Evolutionary conservation across 2,329 filamentous ascomycete species (phyloP).

Genomic region (Botrytis paeoniae): DNA sequence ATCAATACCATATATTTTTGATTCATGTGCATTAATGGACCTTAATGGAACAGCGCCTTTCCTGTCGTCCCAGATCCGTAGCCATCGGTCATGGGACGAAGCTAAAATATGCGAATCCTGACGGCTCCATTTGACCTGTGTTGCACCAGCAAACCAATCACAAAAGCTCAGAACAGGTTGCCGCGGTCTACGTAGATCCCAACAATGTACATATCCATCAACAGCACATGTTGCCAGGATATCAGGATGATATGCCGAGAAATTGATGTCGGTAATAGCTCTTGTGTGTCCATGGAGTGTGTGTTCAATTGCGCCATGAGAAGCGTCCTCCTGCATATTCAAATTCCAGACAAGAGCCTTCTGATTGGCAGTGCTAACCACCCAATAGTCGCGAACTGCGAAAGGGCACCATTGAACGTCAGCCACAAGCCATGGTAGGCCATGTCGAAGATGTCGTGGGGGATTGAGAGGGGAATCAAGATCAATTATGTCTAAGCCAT

Average conservation of each 20-base stretch:
- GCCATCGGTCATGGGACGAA: slow-evolving; percentile 82
- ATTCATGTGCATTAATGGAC: slow-evolving; percentile 83
- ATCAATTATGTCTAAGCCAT: slow-evolving; percentile 88
- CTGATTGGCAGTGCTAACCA: slow-evolving; percentile 91
- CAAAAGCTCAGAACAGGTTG: slow-evolving; percentile 78
- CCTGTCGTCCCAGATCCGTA: slow-evolving; percentile 88
- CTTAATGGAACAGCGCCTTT: slow-evolving; percentile 74
- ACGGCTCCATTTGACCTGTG: slow-evolving; percentile 92
- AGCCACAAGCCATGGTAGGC: slow-evolving; percentile 89
- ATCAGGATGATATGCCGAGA: slow-evolving; percentile 88
- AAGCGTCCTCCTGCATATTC: slow-evolving; percentile 66
- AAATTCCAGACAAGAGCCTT: slow-evolving; percentile 94
- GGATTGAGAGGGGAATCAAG: slow-evolving; percentile 85
- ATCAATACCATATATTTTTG: slow-evolving; percentile 93
- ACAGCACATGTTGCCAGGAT: slow-evolving; percentile 86
- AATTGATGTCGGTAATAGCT: slow-evolving; percentile 95
- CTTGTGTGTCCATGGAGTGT: slow-evolving; percentile 81
- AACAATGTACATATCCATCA: slow-evolving; percentile 89
- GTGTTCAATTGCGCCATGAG: slow-evolving; percentile 72
- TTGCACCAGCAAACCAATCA: slow-evolving; percentile 91
- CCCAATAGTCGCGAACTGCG: slow-evolving; percentile 84
- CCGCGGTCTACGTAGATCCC: slow-evolving; percentile 76
- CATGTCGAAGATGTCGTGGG: slow-evolving; percentile 80
- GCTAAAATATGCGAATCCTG: slow-evolving; percentile 84
- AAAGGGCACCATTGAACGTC: slow-evolving; percentile 98